Percentiles rank a stretch among this genome's conserved stretches.
Evolutionary conservation across 371 early-diverging fungal species (phyloP).

Genomic region (Rozella allomycis): DNA sequence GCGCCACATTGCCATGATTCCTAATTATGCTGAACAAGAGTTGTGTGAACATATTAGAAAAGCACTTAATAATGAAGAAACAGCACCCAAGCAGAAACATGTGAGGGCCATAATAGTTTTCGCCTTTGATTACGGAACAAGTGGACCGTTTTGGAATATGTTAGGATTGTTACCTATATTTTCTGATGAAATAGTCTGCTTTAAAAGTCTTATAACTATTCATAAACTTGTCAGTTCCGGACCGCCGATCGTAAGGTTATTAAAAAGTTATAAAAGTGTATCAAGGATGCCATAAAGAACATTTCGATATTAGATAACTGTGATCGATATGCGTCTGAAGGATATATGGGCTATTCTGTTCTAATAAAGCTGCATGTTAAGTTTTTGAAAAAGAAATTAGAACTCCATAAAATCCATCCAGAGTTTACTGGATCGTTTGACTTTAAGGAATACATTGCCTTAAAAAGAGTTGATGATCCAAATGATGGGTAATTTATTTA

Average conservation of each 20-base stretch:
- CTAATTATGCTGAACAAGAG: background rate
- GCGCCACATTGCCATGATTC: too few species aligned
- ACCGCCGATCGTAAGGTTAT: constrained; percentile 32
- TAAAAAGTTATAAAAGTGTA: constrained; percentile 6
- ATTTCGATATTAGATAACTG: constrained; percentile 15
- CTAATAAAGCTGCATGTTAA: constrained; percentile 77
- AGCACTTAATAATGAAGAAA: constrained; percentile 68
- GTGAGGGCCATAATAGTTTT: constrained; percentile 61
- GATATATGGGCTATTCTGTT: constrained; percentile 43
- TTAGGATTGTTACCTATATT: constrained; percentile 64
- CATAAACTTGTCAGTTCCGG: constrained; percentile 90
- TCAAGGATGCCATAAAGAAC: constrained; percentile 13
- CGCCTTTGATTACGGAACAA: constrained; percentile 79
- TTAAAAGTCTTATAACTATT: constrained; percentile 78
- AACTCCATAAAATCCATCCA: constrained; percentile 71
- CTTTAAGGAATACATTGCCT: constrained; percentile 82
- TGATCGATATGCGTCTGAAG: constrained; percentile 5
- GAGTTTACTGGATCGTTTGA: constrained; percentile 87
- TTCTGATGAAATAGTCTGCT: constrained; percentile 75
- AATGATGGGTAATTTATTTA: constrained; percentile 62
- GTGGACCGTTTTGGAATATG: constrained; percentile 63
- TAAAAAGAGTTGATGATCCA: constrained; percentile 82
- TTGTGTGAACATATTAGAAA: constrained; percentile 41
- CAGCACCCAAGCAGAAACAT: constrained; percentile 93
- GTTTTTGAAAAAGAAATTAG: constrained; percentile 65